Base-by-base conservation (phyloP, 495 filamentous ascomycete species). In the Penicillium psychrofluorescens region DNA sequence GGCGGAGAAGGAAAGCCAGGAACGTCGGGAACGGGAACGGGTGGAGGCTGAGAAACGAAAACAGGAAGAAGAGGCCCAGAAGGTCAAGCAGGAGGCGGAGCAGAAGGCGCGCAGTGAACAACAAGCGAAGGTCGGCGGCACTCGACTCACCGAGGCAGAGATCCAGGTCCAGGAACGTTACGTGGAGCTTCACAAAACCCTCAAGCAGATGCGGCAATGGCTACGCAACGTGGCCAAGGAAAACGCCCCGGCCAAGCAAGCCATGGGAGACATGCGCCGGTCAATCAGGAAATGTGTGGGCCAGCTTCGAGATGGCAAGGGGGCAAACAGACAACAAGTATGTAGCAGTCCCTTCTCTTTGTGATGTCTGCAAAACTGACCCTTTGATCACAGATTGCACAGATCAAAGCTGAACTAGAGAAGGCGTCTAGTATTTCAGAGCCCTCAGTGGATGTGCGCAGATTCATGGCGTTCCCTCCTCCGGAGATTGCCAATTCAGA, bases 211-310 rank as follows among this genome's bases (percentile, higher is more conserved):
- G 43, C 76, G 90, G 10, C 72, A 72, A 30, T 73, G 69, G 12
- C 63, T 85, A 41, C 56, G 54, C 1, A 63, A 78, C 8, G 40
- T 62, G 34, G 58, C 50, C 29, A 76, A 77, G 46, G 63, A 76
- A 48, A 68, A 79, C 29, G 69, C 72, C 4, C 45, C 52, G 0
- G 63, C 89, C 22, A 91, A 89, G 51, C 57, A 68, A 29, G 66
- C 72, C 2, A 77, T 88, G 64, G 87, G 88, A 29, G 82, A 88
- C 37, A 81, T 87, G 74, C 72, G 89, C 10, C 76, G 90, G 34
- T 70, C 77, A 4, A 79, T 95, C 38, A 77, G 70, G 12, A 85
- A 81, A 55, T 80, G 70, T 13, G 69, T 90, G 33, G 88, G 89
- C 1, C 86, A 94, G 54, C 60, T 95, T 27, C 86, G 78, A 10